Evolutionary conservation across 345 rosid species (phyloP).

Genomic region (Erucastrum elatum): DNA sequence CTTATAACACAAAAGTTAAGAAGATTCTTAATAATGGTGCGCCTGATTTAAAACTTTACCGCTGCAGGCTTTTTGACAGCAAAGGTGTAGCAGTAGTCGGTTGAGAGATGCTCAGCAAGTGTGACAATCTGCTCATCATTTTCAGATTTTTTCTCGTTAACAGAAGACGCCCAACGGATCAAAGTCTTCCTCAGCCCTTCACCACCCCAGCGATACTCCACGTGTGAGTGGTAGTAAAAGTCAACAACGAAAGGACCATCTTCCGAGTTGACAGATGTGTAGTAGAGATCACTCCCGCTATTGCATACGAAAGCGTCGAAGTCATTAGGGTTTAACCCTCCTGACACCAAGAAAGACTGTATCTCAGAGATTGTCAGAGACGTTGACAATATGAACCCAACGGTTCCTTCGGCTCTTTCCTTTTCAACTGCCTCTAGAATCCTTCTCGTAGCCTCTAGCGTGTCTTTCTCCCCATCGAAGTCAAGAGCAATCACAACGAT

Average conservation of each 20-base stretch:
- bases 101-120: conserved; percentile 80
- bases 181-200: conserved; percentile 94
- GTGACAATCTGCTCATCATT: conserved; percentile 58
- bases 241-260: conserved; percentile 75
- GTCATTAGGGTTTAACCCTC: conserved; percentile 68
- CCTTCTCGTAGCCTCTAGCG: conserved; percentile 60
- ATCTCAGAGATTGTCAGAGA: conserved; percentile 84
- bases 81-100: conserved; percentile 86
- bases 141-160: conserved; percentile 54
- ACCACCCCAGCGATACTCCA: conserved; percentile 98
- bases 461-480: conserved; percentile 50
- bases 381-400: conserved; percentile 87
- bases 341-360: conserved; percentile 63
- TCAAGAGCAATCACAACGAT: conserved; percentile 86
- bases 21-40: conserved; percentile 1
- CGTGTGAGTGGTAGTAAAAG: conserved; percentile 94
- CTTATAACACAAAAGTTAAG: background rate
- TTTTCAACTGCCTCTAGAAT: conserved; percentile 70
- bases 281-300: conserved; percentile 94
- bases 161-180: conserved; percentile 80
- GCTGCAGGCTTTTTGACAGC: conserved; percentile 57
- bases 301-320: conserved; percentile 96
- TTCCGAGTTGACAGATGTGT: conserved; percentile 69
- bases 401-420: conserved; percentile 79
- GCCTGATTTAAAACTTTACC: conserved; percentile 45